phyloP scores from a whole-genome alignment of 495 filamentous ascomycete genomes.

The Talaromyces trachyspermus region DNA sequence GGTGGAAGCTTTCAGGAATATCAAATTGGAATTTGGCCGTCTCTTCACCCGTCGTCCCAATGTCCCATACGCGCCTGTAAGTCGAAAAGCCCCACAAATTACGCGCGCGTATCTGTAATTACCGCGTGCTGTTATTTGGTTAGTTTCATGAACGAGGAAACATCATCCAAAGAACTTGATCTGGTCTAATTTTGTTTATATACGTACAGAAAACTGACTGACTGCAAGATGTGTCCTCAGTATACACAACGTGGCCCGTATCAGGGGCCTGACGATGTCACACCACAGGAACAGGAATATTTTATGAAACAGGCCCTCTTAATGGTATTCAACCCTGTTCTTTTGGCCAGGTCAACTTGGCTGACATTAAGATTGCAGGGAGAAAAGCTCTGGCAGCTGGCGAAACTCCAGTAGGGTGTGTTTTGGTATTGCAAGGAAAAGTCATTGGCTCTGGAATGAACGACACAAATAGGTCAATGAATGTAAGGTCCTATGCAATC shows the following conservation, averaged over 20 bases:
- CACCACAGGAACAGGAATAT: constrained; percentile 33
- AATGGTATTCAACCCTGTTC: constrained; percentile 44
- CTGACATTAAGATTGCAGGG: constrained; percentile 44
- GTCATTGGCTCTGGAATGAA: constrained; percentile 90
- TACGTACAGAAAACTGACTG: too few species aligned
- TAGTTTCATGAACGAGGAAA: too few species aligned
- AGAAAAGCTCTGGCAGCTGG: constrained; percentile 69
- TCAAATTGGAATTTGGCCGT: too few species aligned
- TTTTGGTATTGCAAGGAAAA: constrained; percentile 66
- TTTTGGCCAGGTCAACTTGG: neutral
- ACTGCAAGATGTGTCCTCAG: neutral
- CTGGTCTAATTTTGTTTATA: too few species aligned
- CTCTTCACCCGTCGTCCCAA: too few species aligned
- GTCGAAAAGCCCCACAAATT: too few species aligned
- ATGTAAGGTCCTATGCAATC: constrained; percentile 36
- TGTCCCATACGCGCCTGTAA: too few species aligned
- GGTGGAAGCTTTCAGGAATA: too few species aligned
- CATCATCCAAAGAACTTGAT: too few species aligned
- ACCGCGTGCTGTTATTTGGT: too few species aligned
- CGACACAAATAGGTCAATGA: constrained; percentile 82
- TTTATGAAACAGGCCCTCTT: constrained; percentile 66
- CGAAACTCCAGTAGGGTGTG: constrained; percentile 95
- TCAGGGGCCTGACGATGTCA: neutral
- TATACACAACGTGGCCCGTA: too few species aligned
- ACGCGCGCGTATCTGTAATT: too few species aligned